Evolutionary conservation across 768 basidiomycete genomes (phyloP), one percentile per base, ranked within the genome.

Genomic region (Amanita fuliginea): DNA sequence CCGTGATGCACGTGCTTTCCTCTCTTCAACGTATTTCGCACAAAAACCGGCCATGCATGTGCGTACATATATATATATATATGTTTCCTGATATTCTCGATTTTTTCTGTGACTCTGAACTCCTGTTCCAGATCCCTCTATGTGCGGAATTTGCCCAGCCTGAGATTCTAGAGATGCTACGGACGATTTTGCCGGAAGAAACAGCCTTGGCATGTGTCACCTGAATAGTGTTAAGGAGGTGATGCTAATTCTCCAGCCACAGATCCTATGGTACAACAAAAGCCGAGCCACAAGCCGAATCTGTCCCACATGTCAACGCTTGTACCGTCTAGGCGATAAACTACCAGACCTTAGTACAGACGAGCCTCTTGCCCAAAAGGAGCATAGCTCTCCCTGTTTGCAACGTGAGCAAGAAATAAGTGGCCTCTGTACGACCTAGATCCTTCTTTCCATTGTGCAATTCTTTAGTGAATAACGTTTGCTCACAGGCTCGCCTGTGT

Each of bases 181-280:
- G 64, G 52, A 80, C 77, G 0, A 73, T 84, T 7, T 64, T 90
- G 1, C 83, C 88, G 0, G 77, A 81, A 53, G 87, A 90, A 53
- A 74, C 70, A 3, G 85, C 88, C 0, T 58, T 83, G 54, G 87
- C 88, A 55, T 42, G 80, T 66, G 10, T 28, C 6, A 49, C 33
- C 34, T 40, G 9, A 16, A 14, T n/a, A 37, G 30, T 49, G 41
- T 18, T 16, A 1, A 16, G 50, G 36, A 46, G 6, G 32, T 28
- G 22, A 7, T 11, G 21, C 32, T 33, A 4, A 36, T 7, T 16
- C 9, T 41, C 11, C 14, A 13, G 3, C n/a, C 22, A 24, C 53
- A 86, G 86, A 79, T 85, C 8, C 56, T 89, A 10, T 90, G 86
- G 86, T 89, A 90, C 58, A 91, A 91, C 69, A 87, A 87, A 65